phyloP scores from a whole-genome alignment of 2,329 filamentous ascomycete species.

The Cladophialophora immunda region DNA sequence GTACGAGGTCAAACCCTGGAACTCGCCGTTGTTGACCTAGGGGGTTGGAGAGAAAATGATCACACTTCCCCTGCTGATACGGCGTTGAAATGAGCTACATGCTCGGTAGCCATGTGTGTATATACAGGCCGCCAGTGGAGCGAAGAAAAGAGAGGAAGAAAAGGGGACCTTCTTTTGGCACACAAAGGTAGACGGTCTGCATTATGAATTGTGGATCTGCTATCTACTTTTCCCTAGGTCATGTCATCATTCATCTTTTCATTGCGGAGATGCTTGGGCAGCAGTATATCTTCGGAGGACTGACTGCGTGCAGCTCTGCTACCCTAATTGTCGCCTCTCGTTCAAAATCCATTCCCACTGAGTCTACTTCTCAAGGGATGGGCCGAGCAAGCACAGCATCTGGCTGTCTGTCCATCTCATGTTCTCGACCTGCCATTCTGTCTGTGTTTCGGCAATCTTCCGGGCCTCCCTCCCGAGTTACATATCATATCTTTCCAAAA shows the following conservation, averaged over 20 bases:
- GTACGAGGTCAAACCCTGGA: too few species aligned
- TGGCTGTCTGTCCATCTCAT: neutral
- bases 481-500: neutral
- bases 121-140: too few species aligned
- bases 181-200: too few species aligned
- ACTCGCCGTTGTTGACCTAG: too few species aligned
- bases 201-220: too few species aligned
- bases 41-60: too few species aligned
- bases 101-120: too few species aligned
- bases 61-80: too few species aligned
- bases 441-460: neutral
- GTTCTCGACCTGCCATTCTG: neutral
- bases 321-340: neutral
- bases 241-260: slow-evolving; percentile 8
- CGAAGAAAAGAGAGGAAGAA: too few species aligned
- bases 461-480: neutral
- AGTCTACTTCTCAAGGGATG: neutral
- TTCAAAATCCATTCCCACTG: neutral
- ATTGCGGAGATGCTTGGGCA: neutral
- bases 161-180: too few species aligned
- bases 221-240: slow-evolving; percentile 15
- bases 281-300: neutral
- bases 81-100: too few species aligned
- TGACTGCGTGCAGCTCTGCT: slow-evolving; percentile 2
- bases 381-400: neutral